phyloP scores from a whole-genome alignment of 2,329 filamentous ascomycete genomes.

The Scortechinia acanthostroma region DNA sequence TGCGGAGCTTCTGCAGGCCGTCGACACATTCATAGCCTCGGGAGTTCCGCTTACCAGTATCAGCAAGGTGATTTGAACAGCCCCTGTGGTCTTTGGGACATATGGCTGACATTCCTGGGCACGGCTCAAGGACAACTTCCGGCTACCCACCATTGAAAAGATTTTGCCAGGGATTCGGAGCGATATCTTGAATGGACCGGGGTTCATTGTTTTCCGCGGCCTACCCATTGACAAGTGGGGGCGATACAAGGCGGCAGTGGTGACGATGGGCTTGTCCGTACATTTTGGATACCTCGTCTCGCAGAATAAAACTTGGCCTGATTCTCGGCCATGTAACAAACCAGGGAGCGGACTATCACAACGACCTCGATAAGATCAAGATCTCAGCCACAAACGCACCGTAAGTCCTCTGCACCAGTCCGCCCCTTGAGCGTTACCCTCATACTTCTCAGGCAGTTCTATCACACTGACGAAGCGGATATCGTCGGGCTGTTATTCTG shows the following conservation, averaged over 20 bases:
- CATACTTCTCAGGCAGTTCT: slow-evolving; percentile 2
- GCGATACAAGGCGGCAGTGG: slow-evolving; percentile 3
- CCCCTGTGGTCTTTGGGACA: background rate
- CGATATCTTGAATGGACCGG: slow-evolving; percentile 4
- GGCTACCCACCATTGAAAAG: background rate
- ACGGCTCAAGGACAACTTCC: slow-evolving; percentile 3
- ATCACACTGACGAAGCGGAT: slow-evolving; percentile 3
- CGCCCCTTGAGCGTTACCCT: too few species aligned
- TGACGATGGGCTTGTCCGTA: slow-evolving; percentile 3
- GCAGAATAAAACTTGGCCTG: slow-evolving; percentile 3
- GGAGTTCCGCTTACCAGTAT: slow-evolving; percentile 4
- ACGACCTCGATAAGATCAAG: slow-evolving; percentile 2
- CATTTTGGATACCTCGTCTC: slow-evolving; percentile 4
- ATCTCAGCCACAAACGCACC: slow-evolving; percentile 3
- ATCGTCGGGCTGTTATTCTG: slow-evolving; percentile 4
- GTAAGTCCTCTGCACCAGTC: slow-evolving; percentile 2
- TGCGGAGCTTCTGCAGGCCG: too few species aligned
- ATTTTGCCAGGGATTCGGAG: slow-evolving; percentile 2
- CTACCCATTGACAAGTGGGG: slow-evolving; percentile 4
- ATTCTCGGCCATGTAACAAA: slow-evolving; percentile 4
- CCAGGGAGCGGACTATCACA: slow-evolving; percentile 3
- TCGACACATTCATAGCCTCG: slow-evolving; percentile 3
- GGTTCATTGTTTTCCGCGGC: slow-evolving; percentile 4
- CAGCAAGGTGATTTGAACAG: slow-evolving; percentile 3
- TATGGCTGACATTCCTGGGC: slow-evolving; percentile 2